These are phyloP conservation scores for Trichoderma reesei DNA, from an alignment of 495 filamentous ascomycete genomes.

Conservation along the genomic window DNA sequence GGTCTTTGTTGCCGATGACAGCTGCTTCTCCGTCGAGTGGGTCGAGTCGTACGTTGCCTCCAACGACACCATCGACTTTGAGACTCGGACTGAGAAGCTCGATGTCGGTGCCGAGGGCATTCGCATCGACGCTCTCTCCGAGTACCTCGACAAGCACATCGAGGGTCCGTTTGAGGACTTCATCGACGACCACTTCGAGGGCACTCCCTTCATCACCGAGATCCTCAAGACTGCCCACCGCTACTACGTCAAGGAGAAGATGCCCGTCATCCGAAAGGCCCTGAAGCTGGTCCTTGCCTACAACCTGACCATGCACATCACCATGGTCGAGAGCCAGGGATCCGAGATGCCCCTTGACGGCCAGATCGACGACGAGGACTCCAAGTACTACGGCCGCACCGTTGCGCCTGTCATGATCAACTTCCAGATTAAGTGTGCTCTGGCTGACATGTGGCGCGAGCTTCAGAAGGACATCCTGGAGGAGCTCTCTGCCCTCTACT, in stretches of 20 bases:
- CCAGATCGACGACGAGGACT: slow-evolving; percentile 66
- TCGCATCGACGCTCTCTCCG: slow-evolving; percentile 61
- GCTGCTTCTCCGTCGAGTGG: slow-evolving; percentile 89
- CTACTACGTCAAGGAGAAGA: slow-evolving; percentile 73
- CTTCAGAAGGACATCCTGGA: slow-evolving; percentile 88
- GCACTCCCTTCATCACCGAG: slow-evolving; percentile 83
- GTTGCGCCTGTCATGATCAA: slow-evolving; percentile 96
- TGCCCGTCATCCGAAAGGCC: slow-evolving; percentile 80
- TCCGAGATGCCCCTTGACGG: slow-evolving; percentile 68
- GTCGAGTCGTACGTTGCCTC: slow-evolving; percentile 60
- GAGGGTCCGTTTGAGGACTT: slow-evolving; percentile 83
- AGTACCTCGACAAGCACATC: slow-evolving; percentile 87
- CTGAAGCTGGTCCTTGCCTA: slow-evolving; percentile 87
- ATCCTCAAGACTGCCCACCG: slow-evolving; percentile 89
- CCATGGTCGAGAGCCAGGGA: slow-evolving; percentile 79
- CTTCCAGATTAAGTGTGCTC: slow-evolving; percentile 91
- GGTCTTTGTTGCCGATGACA: slow-evolving; percentile 81
- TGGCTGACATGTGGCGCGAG: slow-evolving; percentile 94
- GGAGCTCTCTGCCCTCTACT: slow-evolving; percentile 81
- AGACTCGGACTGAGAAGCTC: slow-evolving; percentile 73
- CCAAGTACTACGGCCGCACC: slow-evolving; percentile 76
- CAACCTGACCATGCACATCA: slow-evolving; percentile 85
- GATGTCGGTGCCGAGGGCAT: slow-evolving; percentile 80
- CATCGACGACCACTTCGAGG: slow-evolving; percentile 89
- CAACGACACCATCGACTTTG: slow-evolving; percentile 63